A percentile compares a stretch with the other conserved stretches of the same genome.
Conservation (phyloP, 1,284 basidiomycete species). For the Irpex sp. region DNA sequence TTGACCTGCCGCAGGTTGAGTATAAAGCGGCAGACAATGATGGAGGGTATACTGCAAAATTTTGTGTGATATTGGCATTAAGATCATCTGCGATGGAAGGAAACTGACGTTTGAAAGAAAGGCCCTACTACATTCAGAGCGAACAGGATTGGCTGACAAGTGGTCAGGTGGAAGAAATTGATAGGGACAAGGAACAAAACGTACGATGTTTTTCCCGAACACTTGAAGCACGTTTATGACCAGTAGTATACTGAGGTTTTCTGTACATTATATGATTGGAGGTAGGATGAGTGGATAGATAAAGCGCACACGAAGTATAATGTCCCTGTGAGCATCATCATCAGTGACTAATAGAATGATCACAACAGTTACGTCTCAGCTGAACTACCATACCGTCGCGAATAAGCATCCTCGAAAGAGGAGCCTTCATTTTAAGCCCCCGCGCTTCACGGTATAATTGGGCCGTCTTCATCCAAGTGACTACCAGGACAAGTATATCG, state of each 20-base stretch:
- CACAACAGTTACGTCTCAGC: no score
- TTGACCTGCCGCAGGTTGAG: background rate
- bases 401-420: background rate
- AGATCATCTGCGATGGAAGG: background rate
- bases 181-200: background rate
- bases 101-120: background rate
- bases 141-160: background rate
- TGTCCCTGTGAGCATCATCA: background rate
- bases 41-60: background rate
- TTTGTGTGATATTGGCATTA: background rate
- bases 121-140: background rate
- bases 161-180: background rate
- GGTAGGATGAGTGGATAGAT: background rate
- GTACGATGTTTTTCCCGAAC: background rate
- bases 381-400: background rate
- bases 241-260: background rate
- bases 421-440: background rate
- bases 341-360: no score
- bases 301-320: background rate
- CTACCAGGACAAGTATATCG: background rate
- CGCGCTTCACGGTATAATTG: background rate
- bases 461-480: background rate
- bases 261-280: background rate
- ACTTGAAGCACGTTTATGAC: background rate
- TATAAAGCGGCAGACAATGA: background rate